Base-by-base conservation (phyloP, 495 filamentous ascomycete genomes). In the Aspergillus sclerotioniger region DNA sequence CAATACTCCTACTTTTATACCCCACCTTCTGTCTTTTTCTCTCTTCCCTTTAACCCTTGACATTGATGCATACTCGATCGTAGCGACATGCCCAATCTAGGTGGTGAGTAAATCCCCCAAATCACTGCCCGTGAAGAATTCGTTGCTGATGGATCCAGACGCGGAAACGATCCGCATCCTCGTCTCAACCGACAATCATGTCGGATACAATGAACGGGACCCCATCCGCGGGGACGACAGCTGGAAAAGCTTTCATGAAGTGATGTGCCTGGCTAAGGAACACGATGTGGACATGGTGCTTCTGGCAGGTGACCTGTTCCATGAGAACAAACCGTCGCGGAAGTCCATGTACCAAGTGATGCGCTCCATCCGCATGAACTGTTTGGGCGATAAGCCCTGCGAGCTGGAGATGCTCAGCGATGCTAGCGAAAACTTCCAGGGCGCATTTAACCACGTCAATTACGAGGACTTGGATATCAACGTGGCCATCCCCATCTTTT, bases 391-490 rank as follows among this genome's bases (percentile, higher is more conserved):
- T 67, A 96, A 93, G 59, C 94, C 94, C 0, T 98, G 94, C 71
- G 90, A 97, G 76, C 78, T 99, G 45, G 90, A 99, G 72, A 88
- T 97, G 73, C 80, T 99, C 48, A 95, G 91, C 69, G 94, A 99
- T 73, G 89, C 89, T 2, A 90, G 83, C 65, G 90, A 96, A 62
- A 88, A 87, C 56, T 96, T 98, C 67, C 85, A 89, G 62, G 85
- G 85, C 0, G 86, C 90, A 0, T 91, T 95, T 65, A 87, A 90
- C 43, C 88, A 96, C 71, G 93, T 96, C 67, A 99, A 99, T 71
- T 99, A 98, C 66, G 90, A 97, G 67, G 94, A 99, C 63, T 84
- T 92, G 20, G 92, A 99, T 67, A 96, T 99, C 66, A 99, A 99
- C 63, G 86, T 99, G 59, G 91, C 92, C 12, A 96, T 97, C 46